These are phyloP conservation scores for Claviceps monticola DNA, from an alignment of 2,329 filamentous ascomycete genomes.

Conservation along the genomic window DNA sequence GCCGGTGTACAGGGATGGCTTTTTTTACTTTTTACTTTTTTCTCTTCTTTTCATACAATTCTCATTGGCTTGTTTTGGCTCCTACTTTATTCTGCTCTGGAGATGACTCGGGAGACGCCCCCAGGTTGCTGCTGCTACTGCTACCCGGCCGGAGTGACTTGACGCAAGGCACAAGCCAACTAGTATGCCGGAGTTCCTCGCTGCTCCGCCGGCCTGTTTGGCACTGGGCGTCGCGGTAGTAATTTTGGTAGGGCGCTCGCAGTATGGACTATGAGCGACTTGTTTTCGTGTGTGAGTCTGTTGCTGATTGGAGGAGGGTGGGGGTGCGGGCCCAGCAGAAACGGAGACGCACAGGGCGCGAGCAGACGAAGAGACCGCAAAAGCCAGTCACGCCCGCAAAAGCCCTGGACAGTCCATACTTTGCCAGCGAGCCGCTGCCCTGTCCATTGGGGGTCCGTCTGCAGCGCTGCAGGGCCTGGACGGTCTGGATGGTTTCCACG, in stretches of 20 bases:
- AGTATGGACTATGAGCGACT: conserved; percentile 3
- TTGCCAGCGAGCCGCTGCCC: no score
- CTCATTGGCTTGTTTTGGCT: no score
- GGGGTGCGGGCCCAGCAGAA: not conserved
- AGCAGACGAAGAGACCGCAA: not conserved
- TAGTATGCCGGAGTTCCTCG: conserved; percentile 2
- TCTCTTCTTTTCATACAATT: no score
- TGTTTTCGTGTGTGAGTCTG: not conserved
- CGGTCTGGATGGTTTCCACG: not conserved
- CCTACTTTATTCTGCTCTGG: not conserved
- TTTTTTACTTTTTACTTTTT: not conserved
- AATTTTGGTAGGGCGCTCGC: not conserved
- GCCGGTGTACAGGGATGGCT: not conserved
- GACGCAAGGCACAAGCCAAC: not conserved
- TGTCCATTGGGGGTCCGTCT: not conserved
- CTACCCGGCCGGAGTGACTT: not conserved
- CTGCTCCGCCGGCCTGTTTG: not conserved
- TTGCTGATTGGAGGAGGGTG: not conserved
- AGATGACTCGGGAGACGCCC: no score
- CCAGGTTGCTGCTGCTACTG: no score
- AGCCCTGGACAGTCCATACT: not conserved
- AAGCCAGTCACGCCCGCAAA: not conserved
- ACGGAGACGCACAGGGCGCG: not conserved
- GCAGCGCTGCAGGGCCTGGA: not conserved
- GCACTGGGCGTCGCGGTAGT: not conserved